A percentile compares a stretch with the other conserved stretches of the same genome.
Evolutionary conservation across 345 rosid genomes (phyloP).

Genomic region (Geranium brycei): DNA sequence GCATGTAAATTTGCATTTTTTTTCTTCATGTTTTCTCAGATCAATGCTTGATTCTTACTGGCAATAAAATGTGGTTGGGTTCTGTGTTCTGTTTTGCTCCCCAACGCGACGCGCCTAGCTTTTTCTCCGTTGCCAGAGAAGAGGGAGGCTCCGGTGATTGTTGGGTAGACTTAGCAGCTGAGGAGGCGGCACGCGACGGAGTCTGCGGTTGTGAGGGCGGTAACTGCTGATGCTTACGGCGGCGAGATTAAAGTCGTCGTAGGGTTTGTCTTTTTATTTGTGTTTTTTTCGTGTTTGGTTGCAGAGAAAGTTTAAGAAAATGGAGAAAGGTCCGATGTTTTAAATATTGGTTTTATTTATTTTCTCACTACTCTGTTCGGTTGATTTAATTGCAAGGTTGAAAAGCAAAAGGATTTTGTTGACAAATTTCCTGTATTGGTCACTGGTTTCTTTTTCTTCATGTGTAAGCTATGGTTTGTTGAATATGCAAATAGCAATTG

Average conservation of each 20-base stretch:
- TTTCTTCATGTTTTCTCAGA: too few species aligned
- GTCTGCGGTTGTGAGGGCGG: constrained; percentile 19
- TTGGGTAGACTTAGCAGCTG: constrained; percentile 12
- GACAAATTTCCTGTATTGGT: constrained; percentile 35
- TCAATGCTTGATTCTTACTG: too few species aligned
- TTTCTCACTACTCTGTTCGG: too few species aligned
- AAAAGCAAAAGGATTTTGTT: constrained; percentile 30
- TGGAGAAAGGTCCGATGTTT: too few species aligned
- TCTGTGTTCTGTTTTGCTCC: too few species aligned
- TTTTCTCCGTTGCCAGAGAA: constrained; percentile 20
- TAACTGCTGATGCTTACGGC: constrained; percentile 35
- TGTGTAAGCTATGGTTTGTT: constrained; percentile 18
- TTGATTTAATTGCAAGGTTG: constrained; percentile 21
- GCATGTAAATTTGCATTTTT: too few species aligned
- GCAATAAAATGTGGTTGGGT: too few species aligned
- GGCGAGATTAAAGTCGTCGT: too few species aligned
- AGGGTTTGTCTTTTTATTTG: constrained; percentile 5
- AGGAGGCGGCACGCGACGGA: constrained; percentile 14
- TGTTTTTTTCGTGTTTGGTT: background rate
- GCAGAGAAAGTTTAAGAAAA: too few species aligned
- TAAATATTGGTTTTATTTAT: background rate
- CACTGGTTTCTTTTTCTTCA: constrained; percentile 44
- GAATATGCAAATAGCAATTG: background rate
- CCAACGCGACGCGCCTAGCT: constrained; percentile 11
- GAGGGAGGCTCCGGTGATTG: background rate